Conservation (phyloP, 768 basidiomycete species). For the Pleurotus cornucopiae region DNA sequence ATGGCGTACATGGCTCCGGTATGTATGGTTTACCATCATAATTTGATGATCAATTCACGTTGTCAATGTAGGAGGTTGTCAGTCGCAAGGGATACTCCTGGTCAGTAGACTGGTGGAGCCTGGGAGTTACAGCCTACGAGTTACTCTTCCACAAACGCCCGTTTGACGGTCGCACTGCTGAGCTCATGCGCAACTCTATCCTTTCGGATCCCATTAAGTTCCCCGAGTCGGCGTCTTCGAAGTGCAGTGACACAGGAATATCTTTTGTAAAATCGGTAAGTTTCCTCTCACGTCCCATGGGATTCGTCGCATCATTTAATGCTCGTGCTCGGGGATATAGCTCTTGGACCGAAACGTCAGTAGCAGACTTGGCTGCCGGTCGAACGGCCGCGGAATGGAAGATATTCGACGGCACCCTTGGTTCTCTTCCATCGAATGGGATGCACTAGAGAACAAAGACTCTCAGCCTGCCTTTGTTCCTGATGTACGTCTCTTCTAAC, state of each 20-base stretch:
- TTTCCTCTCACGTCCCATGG: conserved; percentile 12
- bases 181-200: conserved; percentile 86
- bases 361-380: conserved; percentile 76
- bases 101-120: conserved; percentile 94
- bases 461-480: conserved; percentile 83
- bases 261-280: conserved; percentile 65
- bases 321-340: conserved; percentile 35
- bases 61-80: conserved; percentile 55
- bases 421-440: conserved; percentile 84
- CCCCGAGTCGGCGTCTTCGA: conserved; percentile 61
- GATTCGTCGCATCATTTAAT: conserved; percentile 9
- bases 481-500: conserved; percentile 60
- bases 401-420: conserved; percentile 83
- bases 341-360: conserved; percentile 80
- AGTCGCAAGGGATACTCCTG: conserved; percentile 89
- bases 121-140: conserved; percentile 88
- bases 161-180: conserved; percentile 86
- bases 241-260: conserved; percentile 64
- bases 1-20: conserved; percentile 99
- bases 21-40: background rate
- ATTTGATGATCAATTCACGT: background rate
- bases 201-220: conserved; percentile 74
- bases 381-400: conserved; percentile 64
- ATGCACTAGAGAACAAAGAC: conserved; percentile 63
- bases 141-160: conserved; percentile 80